These are phyloP conservation scores for Lentinula raphanica DNA, from an alignment of 768 basidiomycete species.

Conservation along the genomic window DNA sequence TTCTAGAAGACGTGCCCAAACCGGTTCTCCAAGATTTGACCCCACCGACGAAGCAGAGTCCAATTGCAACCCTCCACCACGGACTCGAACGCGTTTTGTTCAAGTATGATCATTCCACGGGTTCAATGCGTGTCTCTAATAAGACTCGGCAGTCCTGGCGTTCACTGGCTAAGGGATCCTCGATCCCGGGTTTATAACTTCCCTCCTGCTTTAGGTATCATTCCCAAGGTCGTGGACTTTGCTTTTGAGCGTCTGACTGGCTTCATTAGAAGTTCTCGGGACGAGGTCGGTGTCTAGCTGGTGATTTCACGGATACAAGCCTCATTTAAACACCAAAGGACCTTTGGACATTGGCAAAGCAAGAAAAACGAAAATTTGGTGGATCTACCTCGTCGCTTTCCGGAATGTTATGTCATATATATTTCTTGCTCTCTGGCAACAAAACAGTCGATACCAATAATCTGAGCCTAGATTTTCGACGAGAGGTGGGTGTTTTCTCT, in stretches of 20 bases:
- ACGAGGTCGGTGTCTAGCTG: slow-evolving; percentile 42
- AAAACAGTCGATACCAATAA: slow-evolving; percentile 56
- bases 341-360: slow-evolving; percentile 53
- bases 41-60: slow-evolving; percentile 35
- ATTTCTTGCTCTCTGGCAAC: slow-evolving; percentile 77
- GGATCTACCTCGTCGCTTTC: slow-evolving; percentile 91
- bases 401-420: slow-evolving; percentile 79
- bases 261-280: slow-evolving; percentile 76
- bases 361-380: slow-evolving; percentile 55
- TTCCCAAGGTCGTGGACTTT: slow-evolving; percentile 79
- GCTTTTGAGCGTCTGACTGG: slow-evolving; percentile 72
- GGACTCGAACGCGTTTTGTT: slow-evolving; percentile 68
- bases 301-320: background rate
- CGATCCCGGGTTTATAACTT: slow-evolving; percentile 86
- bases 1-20: slow-evolving; percentile 4
- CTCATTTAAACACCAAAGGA: slow-evolving; percentile 39
- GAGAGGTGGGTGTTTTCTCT: slow-evolving; percentile 43
- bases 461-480: slow-evolving; percentile 55
- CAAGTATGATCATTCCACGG: slow-evolving; percentile 43
- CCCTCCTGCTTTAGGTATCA: slow-evolving; percentile 57
- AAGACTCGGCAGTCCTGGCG: slow-evolving; percentile 58
- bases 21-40: slow-evolving; percentile 27
- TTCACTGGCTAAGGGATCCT: slow-evolving; percentile 86
- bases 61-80: slow-evolving; percentile 55
- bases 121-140: background rate